Conservation (phyloP, 2,329 filamentous ascomycete species). For the Penicillium expansum region DNA sequence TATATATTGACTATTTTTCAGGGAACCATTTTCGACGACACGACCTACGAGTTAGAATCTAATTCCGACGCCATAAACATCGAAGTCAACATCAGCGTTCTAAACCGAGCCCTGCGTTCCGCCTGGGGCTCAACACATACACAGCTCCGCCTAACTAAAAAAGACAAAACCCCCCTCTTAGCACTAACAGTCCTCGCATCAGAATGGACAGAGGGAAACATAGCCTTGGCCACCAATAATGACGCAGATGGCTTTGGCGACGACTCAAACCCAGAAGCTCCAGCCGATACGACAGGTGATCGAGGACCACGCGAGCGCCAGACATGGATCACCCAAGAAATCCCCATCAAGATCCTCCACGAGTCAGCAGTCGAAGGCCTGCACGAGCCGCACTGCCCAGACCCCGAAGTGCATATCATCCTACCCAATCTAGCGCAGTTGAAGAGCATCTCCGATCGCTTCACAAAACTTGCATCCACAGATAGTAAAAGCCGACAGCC, state of each 20-base stretch:
- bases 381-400: constrained; percentile 84
- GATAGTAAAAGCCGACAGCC: constrained; percentile 23
- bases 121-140: constrained; percentile 78
- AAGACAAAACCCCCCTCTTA: constrained; percentile 79
- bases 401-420: constrained; percentile 91
- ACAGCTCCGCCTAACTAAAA: constrained; percentile 86
- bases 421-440: constrained; percentile 83
- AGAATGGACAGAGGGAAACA: constrained; percentile 44
- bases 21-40: constrained; percentile 81
- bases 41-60: constrained; percentile 78
- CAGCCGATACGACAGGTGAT: constrained; percentile 34
- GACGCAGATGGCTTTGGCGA: constrained; percentile 25
- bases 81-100: constrained; percentile 81
- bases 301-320: constrained; percentile 69
- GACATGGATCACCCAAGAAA: constrained; percentile 90
- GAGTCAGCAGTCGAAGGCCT: constrained; percentile 84
- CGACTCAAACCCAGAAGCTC: constrained; percentile 44
- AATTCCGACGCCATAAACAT: constrained; percentile 94
- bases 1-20: constrained; percentile 10
- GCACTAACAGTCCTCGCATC: constrained; percentile 81
- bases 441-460: constrained; percentile 91
- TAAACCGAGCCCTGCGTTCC: constrained; percentile 89
- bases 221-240: constrained; percentile 54
- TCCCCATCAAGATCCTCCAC: constrained; percentile 87
- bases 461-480: constrained; percentile 73